These are phyloP conservation scores for Metschnikowia koreensis DNA, from an alignment of 805 yeast genomes.

Conservation along the genomic window DNA sequence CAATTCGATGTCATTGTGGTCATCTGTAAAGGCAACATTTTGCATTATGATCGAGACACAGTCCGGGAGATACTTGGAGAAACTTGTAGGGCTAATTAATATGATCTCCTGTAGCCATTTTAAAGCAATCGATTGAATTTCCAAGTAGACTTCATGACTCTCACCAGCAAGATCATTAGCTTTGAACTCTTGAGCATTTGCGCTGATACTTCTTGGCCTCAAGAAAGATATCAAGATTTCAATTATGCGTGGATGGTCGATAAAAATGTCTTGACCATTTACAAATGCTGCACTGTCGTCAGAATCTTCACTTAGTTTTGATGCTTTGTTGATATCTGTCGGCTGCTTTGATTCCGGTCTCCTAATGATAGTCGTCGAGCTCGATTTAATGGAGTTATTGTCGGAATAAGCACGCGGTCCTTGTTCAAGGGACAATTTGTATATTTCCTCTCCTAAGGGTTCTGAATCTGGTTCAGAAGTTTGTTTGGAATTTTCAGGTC, in stretches of 20 bases:
- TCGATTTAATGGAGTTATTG: conserved; percentile 24
- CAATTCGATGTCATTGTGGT: conserved; percentile 36
- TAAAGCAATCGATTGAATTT: conserved; percentile 75
- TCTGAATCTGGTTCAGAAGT: neutral
- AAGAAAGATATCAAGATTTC: conserved; percentile 80
- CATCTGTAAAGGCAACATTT: conserved; percentile 35
- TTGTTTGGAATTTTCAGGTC: neutral
- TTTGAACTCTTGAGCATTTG: conserved; percentile 13
- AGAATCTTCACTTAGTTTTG: conserved; percentile 11
- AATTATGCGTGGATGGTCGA: conserved; percentile 77
- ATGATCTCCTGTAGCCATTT: conserved; percentile 80
- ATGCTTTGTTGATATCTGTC: conserved; percentile 1
- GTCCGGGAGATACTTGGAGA: conserved; percentile 71
- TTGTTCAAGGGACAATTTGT: neutral
- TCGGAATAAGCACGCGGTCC: conserved; percentile 2
- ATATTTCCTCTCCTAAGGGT: neutral
- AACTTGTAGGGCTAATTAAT: conserved; percentile 70
- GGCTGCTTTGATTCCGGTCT: conserved; percentile 7
- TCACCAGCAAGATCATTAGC: conserved; percentile 32
- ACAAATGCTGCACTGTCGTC: conserved; percentile 30
- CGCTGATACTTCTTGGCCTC: conserved; percentile 29
- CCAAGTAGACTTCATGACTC: conserved; percentile 40
- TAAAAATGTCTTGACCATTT: conserved; percentile 67
- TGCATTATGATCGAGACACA: conserved; percentile 64
- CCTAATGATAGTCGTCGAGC: conserved; percentile 26